These are phyloP conservation scores for Penicillium frequentans DNA, from an alignment of 2,329 filamentous ascomycete species.

Conservation along the genomic window DNA sequence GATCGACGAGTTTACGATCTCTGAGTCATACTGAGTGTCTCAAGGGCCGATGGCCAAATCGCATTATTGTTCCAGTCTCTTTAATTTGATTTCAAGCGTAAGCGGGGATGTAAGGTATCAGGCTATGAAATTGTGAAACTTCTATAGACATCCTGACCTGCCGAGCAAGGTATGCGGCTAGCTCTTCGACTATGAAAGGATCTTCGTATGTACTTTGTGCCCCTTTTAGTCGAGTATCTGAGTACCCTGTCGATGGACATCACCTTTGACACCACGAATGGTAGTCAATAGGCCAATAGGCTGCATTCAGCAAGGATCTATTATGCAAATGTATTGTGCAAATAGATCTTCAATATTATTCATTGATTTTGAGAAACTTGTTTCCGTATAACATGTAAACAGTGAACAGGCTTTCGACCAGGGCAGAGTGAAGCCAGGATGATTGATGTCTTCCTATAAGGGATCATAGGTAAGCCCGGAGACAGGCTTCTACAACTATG, in stretches of 20 bases:
- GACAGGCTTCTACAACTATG: too few species aligned
- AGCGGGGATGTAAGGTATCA: not conserved
- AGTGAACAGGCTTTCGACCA: too few species aligned
- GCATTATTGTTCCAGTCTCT: too few species aligned
- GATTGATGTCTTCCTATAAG: too few species aligned
- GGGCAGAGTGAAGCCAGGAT: conserved; percentile 27
- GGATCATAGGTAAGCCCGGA: too few species aligned
- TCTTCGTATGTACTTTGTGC: not conserved
- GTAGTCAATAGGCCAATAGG: conserved; percentile 35
- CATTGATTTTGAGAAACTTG: too few species aligned
- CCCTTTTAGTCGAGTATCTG: not conserved
- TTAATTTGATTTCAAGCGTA: not conserved
- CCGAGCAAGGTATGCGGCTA: conserved; percentile 31
- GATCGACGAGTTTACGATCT: not conserved
- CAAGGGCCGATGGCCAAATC: not conserved
- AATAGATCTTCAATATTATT: conserved; percentile 51
- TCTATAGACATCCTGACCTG: conserved; percentile 9
- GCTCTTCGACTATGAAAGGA: conserved; percentile 26
- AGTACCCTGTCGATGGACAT: conserved; percentile 31
- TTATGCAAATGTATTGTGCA: conserved; percentile 43
- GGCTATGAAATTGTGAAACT: not conserved
- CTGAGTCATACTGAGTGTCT: not conserved
- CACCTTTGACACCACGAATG: conserved; percentile 32
- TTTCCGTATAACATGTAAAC: too few species aligned
- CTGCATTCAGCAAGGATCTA: conserved; percentile 45